phyloP scores from a whole-genome alignment of 495 filamentous ascomycete genomes.

The Penicillium lividum region DNA sequence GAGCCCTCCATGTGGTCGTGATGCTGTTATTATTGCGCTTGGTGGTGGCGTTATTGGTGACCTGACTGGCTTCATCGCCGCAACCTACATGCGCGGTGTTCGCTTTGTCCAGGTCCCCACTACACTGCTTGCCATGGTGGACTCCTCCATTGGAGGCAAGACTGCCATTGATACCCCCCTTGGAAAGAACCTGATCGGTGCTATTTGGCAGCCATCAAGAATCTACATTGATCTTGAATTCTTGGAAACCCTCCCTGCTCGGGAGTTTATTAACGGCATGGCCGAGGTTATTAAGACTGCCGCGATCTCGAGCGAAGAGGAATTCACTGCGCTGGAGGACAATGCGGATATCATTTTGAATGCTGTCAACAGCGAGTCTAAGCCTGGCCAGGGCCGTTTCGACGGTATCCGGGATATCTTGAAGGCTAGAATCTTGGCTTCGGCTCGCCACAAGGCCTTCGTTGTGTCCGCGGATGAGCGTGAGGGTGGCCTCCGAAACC shows the following conservation, averaged over 20 bases:
- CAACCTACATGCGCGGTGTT: constrained; percentile 97
- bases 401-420: constrained; percentile 71
- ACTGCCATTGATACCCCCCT: constrained; percentile 97
- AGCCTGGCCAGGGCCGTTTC: constrained; percentile 58
- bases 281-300: constrained; percentile 98
- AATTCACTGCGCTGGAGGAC: constrained; percentile 82
- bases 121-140: constrained; percentile 93
- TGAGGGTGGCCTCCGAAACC: constrained; percentile 90
- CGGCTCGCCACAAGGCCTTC: constrained; percentile 84
- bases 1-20: constrained; percentile 74
- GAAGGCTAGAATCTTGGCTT: constrained; percentile 85
- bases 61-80: constrained; percentile 94
- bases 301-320: constrained; percentile 87
- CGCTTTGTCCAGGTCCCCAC: constrained; percentile 96
- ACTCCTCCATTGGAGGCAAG: constrained; percentile 97
- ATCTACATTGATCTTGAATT: constrained; percentile 95
- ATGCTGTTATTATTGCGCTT: constrained; percentile 91
- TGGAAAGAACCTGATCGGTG: constrained; percentile 93
- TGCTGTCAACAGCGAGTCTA: constrained; percentile 61
- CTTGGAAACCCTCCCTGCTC: constrained; percentile 83
- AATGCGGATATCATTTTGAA: constrained; percentile 74
- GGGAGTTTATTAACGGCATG: constrained; percentile 99
- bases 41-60: constrained; percentile 99
- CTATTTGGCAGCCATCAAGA: constrained; percentile 93
- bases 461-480: constrained; percentile 93